These are phyloP conservation scores for Cladosporium colombiae DNA, from an alignment of 2,329 filamentous ascomycete species.

Conservation along the genomic window DNA sequence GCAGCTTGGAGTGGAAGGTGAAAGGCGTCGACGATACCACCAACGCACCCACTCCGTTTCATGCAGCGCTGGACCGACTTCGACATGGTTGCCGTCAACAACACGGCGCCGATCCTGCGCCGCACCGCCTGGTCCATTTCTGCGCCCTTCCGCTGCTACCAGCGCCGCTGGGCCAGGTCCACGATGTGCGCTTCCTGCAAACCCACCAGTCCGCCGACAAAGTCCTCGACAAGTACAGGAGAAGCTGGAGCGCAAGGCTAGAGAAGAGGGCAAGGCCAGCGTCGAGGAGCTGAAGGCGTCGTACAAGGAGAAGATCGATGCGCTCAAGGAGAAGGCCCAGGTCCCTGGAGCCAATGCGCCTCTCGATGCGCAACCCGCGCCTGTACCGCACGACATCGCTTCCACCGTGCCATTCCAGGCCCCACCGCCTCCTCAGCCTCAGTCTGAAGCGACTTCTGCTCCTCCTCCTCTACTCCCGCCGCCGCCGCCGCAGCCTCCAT, in stretches of 20 bases:
- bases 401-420: constrained; percentile 38
- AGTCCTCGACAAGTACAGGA: constrained; percentile 82
- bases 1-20: background rate
- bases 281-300: constrained; percentile 76
- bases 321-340: constrained; percentile 67
- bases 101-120: constrained; percentile 28
- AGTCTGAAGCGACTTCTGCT: constrained; percentile 26
- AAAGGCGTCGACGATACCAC: background rate
- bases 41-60: background rate
- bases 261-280: constrained; percentile 66
- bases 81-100: constrained; percentile 22
- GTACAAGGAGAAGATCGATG: constrained; percentile 80
- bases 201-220: constrained; percentile 67
- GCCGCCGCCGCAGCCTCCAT: constrained; percentile 35
- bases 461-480: constrained; percentile 17
- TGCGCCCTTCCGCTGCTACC: constrained; percentile 42
- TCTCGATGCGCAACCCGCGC: constrained; percentile 34
- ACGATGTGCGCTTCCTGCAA: constrained; percentile 86
- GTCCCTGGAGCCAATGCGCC: constrained; percentile 54
- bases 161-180: constrained; percentile 90
- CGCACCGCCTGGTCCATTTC: constrained; percentile 27
- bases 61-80: constrained; percentile 22
- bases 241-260: constrained; percentile 82
- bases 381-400: constrained; percentile 27
- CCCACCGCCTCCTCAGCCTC: constrained; percentile 39